phyloP scores from a whole-genome alignment of 441 rosid genomes.

The Isatis lusitanica region DNA sequence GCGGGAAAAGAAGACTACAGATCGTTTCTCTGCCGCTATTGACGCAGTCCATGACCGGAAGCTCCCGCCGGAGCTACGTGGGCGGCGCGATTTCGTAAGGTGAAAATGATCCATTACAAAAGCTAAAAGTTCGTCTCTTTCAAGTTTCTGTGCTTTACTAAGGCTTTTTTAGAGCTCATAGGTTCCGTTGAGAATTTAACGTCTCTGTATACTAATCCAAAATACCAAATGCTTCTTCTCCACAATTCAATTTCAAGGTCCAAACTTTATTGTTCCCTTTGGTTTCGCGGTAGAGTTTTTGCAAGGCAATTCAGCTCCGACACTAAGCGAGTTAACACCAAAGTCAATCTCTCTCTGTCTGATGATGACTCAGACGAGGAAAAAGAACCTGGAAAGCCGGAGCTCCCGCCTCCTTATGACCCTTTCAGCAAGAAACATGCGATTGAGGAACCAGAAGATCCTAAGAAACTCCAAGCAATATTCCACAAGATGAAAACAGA shows the following conservation, averaged over 20 bases:
- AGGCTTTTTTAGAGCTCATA: not conserved
- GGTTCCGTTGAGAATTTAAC: not conserved
- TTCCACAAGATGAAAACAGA: conserved; percentile 66
- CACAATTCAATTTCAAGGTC: conserved; percentile 14
- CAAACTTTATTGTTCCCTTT: conserved; percentile 9
- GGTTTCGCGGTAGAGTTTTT: conserved; percentile 18
- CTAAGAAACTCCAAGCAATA: conserved; percentile 59
- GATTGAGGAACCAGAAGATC: conserved; percentile 54
- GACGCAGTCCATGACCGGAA: conserved; percentile 77
- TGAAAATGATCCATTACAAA: conserved; percentile 10
- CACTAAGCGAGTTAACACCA: conserved; percentile 43
- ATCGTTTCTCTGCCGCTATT: conserved; percentile 63
- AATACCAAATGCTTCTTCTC: not conserved
- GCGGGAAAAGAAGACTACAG: conserved; percentile 50
- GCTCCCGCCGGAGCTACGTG: conserved; percentile 91
- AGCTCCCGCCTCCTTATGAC: conserved; percentile 65
- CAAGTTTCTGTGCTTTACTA: not conserved
- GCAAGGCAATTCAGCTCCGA: conserved; percentile 28
- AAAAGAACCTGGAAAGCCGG: conserved; percentile 26
- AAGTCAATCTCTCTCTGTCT: conserved; percentile 65
- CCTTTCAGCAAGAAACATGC: conserved; percentile 56
- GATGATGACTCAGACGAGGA: conserved; percentile 44
- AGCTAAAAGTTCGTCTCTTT: not conserved
- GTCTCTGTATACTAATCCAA: not conserved
- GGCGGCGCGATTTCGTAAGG: conserved; percentile 76